Evolutionary conservation across 371 early-diverging fungal species (phyloP), one percentile per base, ranked within the genome.

Genomic region (Funneliformis caledonium): DNA sequence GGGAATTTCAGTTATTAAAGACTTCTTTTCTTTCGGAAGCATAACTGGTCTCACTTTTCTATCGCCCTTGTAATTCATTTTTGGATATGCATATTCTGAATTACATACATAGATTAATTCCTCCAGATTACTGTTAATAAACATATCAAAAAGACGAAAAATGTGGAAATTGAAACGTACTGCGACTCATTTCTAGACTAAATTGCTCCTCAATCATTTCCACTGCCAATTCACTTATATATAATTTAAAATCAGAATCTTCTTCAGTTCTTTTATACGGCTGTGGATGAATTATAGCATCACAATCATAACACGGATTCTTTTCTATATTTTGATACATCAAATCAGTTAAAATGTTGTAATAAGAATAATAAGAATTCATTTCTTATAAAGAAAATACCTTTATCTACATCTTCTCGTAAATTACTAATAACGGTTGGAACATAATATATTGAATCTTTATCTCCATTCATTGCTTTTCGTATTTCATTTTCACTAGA

Each of bases 401-500:
- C 69, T 69, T 14, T 45, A 60, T 79, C 80, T 42, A 37, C 59
- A 69, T 79, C 80, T 59, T 70, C 37, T 42, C 45, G 76, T 7
- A 79, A 9, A 11, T 70, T 50, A 45, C 60, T 52, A 16, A 79
- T 14, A 37, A 70, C 56, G 12, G 42, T 16, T 3, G 80, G 80
- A n/a, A 79, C 72, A 50, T 16, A 37, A 72, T 79, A 79, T 33
- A 82, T 85, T 6, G 89, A 87, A 52, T 86, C 85, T 2, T 89
- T 90, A 47, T 88, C 91, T 5, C 89, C 93, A 67, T 87, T 85
- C 62, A 94, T 83, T 1, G 93, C 93, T 61, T 84, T 85, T 68
- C 87, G 84, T 48, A 95, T 91, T 73, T 95, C 94, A 14, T 84
- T 83, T 82, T 93, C 92, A 10, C 85, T 81, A 0, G 88, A 86